A percentile compares a stretch with the other conserved stretches of the same genome.
Conservation (phyloP, 108 stramenopile genomes). For the Fragilariopsis cylindrus region DNA sequence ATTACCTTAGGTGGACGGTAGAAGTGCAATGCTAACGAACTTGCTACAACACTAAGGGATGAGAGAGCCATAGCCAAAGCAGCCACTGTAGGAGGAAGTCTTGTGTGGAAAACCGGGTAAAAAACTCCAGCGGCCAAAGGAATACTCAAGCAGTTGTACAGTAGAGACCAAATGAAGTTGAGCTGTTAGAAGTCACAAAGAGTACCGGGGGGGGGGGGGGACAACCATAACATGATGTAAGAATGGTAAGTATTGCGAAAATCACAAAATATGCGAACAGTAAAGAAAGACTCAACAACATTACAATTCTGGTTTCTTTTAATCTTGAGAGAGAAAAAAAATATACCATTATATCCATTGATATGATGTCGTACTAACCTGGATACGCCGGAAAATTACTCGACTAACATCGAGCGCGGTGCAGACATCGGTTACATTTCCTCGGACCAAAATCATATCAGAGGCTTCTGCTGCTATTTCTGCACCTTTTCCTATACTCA, state of each 20-base stretch:
- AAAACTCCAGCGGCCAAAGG: constrained; percentile 95
- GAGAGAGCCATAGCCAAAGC: constrained; percentile 93
- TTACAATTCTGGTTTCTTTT: not conserved
- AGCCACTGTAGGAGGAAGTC: constrained; percentile 91
- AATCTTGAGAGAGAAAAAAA: not conserved
- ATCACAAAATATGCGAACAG: not conserved
- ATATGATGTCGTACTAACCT: constrained; percentile 64
- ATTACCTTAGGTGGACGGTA: constrained; percentile 63
- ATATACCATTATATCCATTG: not conserved
- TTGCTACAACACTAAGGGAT: constrained; percentile 84
- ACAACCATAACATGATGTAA: not conserved
- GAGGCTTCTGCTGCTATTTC: constrained; percentile 97
- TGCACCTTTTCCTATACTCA: constrained; percentile 96
- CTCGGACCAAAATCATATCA: constrained; percentile 91
- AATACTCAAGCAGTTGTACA: constrained; percentile 94
- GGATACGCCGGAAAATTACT: constrained; percentile 87
- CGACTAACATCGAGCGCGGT: constrained; percentile 88
- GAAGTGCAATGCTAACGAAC: constrained; percentile 68
- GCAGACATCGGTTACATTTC: constrained; percentile 87
- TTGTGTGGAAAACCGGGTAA: constrained; percentile 79
- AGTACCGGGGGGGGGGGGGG: too few relatives aligned
- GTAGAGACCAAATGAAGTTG: constrained; percentile 75
- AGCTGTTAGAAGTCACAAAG: constrained; percentile 3
- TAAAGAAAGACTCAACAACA: not conserved
- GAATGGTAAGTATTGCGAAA: not conserved